Percentiles rank a stretch among this genome's conserved stretches.
Evolutionary conservation across 2,329 filamentous ascomycete genomes (phyloP).

Genomic region (Trichothecium roseum): DNA sequence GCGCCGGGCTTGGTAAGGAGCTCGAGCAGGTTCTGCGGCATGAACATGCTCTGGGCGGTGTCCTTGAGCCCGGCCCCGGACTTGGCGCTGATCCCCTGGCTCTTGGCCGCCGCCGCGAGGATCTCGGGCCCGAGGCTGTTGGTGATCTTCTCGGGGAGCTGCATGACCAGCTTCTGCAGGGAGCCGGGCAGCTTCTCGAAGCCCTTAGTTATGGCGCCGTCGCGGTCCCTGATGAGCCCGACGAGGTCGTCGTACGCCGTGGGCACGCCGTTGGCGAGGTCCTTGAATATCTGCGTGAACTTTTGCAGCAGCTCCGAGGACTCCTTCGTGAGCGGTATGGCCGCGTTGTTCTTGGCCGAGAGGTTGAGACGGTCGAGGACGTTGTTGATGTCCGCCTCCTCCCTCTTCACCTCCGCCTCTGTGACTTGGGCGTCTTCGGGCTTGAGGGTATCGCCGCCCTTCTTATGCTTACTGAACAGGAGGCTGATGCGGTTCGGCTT

Average conservation of each 20-base stretch:
- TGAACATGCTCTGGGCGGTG: constrained; percentile 55
- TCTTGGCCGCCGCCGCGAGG: constrained; percentile 67
- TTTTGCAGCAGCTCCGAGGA: constrained; percentile 70
- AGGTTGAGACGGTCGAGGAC: constrained; percentile 81
- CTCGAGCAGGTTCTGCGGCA: constrained; percentile 64
- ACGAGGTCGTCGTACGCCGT: constrained; percentile 88
- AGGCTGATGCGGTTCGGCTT: constrained; percentile 23
- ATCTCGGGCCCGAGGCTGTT: constrained; percentile 69
- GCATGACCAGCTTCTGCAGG: constrained; percentile 77
- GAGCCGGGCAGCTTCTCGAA: constrained; percentile 64
- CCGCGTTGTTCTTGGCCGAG: constrained; percentile 72
- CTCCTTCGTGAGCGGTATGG: constrained; percentile 75
- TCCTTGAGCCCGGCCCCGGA: constrained; percentile 47
- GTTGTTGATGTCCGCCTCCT: constrained; percentile 62
- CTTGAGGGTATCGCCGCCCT: constrained; percentile 24
- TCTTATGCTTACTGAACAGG: constrained; percentile 26
- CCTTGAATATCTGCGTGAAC: constrained; percentile 86
- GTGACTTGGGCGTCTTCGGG: constrained; percentile 26
- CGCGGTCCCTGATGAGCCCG: constrained; percentile 47
- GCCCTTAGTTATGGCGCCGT: constrained; percentile 46
- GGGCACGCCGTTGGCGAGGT: constrained; percentile 83
- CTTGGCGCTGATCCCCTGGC: constrained; percentile 52
- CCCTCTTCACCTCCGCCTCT: constrained; percentile 16
- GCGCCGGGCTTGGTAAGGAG: constrained; percentile 81
- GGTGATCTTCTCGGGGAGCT: constrained; percentile 73